Base-by-base conservation (phyloP, 2,329 filamentous ascomycete species). In the Salinomyces thailandicus region DNA sequence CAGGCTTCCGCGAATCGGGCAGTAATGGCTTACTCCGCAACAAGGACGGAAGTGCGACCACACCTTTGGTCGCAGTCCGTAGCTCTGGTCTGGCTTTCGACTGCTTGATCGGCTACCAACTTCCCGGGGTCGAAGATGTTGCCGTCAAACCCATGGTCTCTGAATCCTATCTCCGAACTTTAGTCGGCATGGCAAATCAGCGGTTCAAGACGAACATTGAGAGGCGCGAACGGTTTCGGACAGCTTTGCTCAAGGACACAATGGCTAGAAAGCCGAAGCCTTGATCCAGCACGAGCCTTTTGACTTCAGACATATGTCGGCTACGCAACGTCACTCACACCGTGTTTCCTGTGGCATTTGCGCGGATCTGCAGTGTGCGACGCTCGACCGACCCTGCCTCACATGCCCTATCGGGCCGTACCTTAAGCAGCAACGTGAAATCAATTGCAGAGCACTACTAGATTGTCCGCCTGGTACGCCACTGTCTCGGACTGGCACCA, bases 1-100 rank as follows among this genome's bases (percentile, higher is more conserved):
- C 85, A 3, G 89, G 89, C 0, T 95, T 95, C 56, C 78, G 89
- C 11, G 89, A 96, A 62, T 91, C 82, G 41, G 89, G 89, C 13
- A 80, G 89, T 33, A 55, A 64, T 14, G 36, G 45, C 31, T 46
- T 51, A 15, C 18, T 38, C 8, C 13, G 24, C 13, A 8, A 17
- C 12, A 19, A 17, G 6, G 28, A 20, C n/a, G 20, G 19, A 18
- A 18, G 31, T 9, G 18, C 33, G 9, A 37, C 38, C 5, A 45
- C 44, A 6, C 77, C 68, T 31, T 82, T 94, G 58, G 83, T 95
- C 3, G 89, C 82, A 3, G 75, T 96, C 19, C 77, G 89, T 13
- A 87, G 84, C 4, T 82, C 84, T 59, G 87, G 87, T 0, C 68
- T 95, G 2, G 73, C 76, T 1, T 75, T 95, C 43, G 85, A 93